Evolutionary conservation across 495 filamentous ascomycete genomes (phyloP), one percentile per base, ranked within the genome.

Genomic region (Neurospora sublineolata): DNA sequence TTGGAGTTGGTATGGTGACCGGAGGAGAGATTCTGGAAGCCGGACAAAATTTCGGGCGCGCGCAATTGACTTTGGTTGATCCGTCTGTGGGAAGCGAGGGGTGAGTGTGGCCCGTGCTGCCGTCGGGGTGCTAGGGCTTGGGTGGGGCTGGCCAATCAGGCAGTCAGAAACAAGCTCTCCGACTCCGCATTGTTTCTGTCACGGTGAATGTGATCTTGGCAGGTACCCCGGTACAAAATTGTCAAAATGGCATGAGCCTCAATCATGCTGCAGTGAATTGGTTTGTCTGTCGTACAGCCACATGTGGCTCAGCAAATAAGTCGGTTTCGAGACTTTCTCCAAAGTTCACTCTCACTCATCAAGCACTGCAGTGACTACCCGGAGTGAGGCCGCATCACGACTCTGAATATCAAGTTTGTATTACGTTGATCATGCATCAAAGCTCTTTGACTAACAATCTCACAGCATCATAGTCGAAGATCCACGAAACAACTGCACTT

Each of bases 71-170:
- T 72, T 39, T 39, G 40, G 40, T 37, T 37, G 70, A 69, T 64
- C 70, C 69, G 74, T 68, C 67, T 80, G 75, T 78, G 73, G 74
- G 75, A 58, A 33, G 42, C 52, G 68, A 37, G 39, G 71, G 58
- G 70, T 69, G 64, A 36, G 20, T 64, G 67, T 46, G 30, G 71
- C n/a, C 71, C 42, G 41, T 72, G 75, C 58, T 68, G 37, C 71
- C 60, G 46, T 72, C 39, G 44, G 46, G 46, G 67, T 37, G 67
- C 72, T 82, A 82, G 80, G 80, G 80, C 78, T 78, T 72, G 52
- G 42, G 70, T 37, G 71, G 41, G 16, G 41, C n/a, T 37, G 38
- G 52, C 79, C 72, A 79, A 77, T 77, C 58, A 73, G 41, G 36
- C 5, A 16, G n/a, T 0, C 4, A 20, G 12, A 38, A 10, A 27